Percentiles rank a stretch among this genome's conserved stretches.
Conservation (phyloP, 2,329 filamentous ascomycete genomes). For the Calonectria fujianensis region DNA sequence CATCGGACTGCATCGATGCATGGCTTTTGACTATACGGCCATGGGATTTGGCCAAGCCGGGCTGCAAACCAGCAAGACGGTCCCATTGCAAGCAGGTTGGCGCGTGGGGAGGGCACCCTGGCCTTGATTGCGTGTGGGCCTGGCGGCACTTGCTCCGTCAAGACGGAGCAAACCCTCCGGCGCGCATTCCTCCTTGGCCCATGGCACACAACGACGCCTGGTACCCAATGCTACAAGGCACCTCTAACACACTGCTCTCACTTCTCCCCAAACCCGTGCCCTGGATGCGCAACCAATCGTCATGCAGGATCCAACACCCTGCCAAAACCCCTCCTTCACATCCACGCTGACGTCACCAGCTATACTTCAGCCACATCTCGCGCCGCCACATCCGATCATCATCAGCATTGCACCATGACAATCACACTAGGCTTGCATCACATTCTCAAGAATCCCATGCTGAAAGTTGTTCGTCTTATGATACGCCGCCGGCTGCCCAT, state of each 20-base stretch:
- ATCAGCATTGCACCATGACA: constrained; percentile 41
- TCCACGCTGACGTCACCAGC: constrained; percentile 1
- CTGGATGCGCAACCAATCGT: constrained; percentile 10
- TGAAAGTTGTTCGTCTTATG: constrained; percentile 10
- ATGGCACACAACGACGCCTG: constrained; percentile 17
- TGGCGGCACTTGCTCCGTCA: background rate
- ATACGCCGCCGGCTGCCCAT: constrained; percentile 1
- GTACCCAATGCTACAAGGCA: constrained; percentile 46
- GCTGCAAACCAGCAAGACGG: constrained; percentile 26
- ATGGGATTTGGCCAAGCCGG: constrained; percentile 28
- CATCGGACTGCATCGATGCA: constrained; percentile 9
- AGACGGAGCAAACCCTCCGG: constrained; percentile 30
- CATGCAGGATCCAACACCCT: background rate
- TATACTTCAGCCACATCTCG: constrained; percentile 40
- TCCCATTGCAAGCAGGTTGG: constrained; percentile 22
- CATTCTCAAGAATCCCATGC: constrained; percentile 46
- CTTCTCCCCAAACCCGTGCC: background rate
- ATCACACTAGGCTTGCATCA: constrained; percentile 30
- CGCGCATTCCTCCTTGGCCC: constrained; percentile 34
- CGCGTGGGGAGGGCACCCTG: constrained; percentile 16
- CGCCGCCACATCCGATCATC: constrained; percentile 18
- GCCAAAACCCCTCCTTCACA: background rate
- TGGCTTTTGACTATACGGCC: constrained; percentile 12
- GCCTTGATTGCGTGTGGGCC: constrained; percentile 23
- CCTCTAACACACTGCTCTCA: constrained; percentile 45